phyloP scores from a whole-genome alignment of 768 basidiomycete species.

The Asterophora lycoperdoides region DNA sequence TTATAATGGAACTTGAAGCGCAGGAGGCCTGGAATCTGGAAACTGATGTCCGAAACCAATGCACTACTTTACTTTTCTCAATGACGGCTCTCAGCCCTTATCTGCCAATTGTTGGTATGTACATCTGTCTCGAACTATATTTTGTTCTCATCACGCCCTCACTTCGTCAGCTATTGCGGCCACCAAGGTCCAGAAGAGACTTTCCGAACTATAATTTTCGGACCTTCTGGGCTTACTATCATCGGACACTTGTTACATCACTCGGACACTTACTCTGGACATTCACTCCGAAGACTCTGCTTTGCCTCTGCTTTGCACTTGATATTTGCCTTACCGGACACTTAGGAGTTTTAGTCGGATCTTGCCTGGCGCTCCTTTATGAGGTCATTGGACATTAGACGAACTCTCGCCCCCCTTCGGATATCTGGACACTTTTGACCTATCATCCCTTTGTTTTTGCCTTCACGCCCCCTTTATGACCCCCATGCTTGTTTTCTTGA shows the following conservation, averaged over 20 bases:
- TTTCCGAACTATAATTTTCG: conserved; percentile 25
- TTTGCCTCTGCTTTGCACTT: conserved; percentile 11
- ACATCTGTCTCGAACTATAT: background rate
- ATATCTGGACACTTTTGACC: conserved; percentile 10
- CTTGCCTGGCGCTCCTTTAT: conserved; percentile 13
- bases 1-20: conserved; percentile 62
- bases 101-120: conserved; percentile 55
- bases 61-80: conserved; percentile 56
- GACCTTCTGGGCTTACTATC: conserved; percentile 6
- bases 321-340: conserved; percentile 18
- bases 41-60: conserved; percentile 59
- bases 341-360: conserved; percentile 19
- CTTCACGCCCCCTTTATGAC: conserved; percentile 9
- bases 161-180: conserved; percentile 31
- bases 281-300: too few relatives aligned
- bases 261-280: conserved; percentile 1
- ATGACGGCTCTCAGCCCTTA: conserved; percentile 56
- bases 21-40: conserved; percentile 64
- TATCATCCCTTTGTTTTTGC: background rate
- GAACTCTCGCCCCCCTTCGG: conserved; percentile 17
- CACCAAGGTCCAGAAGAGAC: conserved; percentile 39
- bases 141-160: background rate
- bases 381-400: conserved; percentile 20
- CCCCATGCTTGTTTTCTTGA: background rate
- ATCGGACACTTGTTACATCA: conserved; percentile 7